Base-by-base conservation (phyloP, 2,329 filamentous ascomycete genomes). In the Sporothrix humicola region DNA sequence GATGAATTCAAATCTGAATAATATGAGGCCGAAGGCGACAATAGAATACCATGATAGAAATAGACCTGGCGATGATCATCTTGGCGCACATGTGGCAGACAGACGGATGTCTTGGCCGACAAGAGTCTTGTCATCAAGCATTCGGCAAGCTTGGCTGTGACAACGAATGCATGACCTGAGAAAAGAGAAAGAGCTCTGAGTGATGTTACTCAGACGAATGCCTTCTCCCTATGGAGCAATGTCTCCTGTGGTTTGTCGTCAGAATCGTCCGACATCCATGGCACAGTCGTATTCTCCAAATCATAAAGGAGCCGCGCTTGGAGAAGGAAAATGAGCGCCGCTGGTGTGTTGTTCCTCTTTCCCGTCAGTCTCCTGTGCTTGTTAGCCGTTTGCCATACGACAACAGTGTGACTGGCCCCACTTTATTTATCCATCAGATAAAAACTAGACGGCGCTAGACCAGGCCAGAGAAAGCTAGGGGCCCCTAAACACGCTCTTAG, bases 31-130 rank as follows among this genome's bases (percentile, higher is more conserved):
- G 48, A 6, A 52, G 48, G n/a, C 12, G 48, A 52, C 6, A n/a
- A 52, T 52, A 52, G 15, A n/a, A 61, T 61, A 63, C 59, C 59
- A 65, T 8, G 20, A 66, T 66, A 66, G 61, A 66, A 66, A 66
- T 66, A 66, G 61, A 66, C 61, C 15, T 48, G 61, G 20, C 61
- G 20, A 48, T 48, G 61, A 66, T 48, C 42, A 6, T 26, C 61
- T 10, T 48, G 20, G 61, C 61, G 20, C 26, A 20, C 13, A 48
- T 6, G 2, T 20, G 42, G 17, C 56, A 59, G 13, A 26, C 17
- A 12, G 4, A 59, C 20, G 52, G 20, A 4, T 56, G 52, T 17
- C 23, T 56, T 56, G n/a, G 20, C 12, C 23, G 52, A 26, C 23
- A 26, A 37, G 31, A 37, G 31, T 37, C 31, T 37, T 7, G 31